These are phyloP conservation scores for Eucalyptus marginata DNA, from an alignment of 345 rosid species.

Conservation along the genomic window DNA sequence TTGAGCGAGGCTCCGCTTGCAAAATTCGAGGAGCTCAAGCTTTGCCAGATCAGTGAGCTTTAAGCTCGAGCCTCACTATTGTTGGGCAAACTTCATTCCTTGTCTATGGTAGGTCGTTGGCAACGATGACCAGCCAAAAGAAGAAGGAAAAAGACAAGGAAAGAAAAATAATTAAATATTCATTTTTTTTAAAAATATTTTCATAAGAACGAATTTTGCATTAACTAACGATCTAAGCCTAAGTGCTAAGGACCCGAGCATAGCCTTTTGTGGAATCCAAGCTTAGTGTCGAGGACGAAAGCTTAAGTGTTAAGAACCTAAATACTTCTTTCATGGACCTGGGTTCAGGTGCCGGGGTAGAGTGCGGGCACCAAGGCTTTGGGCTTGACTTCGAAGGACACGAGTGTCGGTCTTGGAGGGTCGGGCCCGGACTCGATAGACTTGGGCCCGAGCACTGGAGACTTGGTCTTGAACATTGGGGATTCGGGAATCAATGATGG, in stretches of 20 bases:
- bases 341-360: accelerated
- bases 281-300: neutral
- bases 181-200: too few species aligned
- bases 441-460: accelerated
- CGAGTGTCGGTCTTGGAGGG: neutral
- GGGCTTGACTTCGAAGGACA: neutral
- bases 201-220: neutral
- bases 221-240: neutral
- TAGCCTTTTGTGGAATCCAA: neutral
- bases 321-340: too few species aligned
- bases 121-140: accelerated
- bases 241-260: accelerated
- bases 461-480: neutral
- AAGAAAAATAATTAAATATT: too few species aligned
- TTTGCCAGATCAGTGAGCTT: neutral
- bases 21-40: neutral
- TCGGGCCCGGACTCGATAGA: accelerated
- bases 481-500: neutral
- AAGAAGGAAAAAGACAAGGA: neutral
- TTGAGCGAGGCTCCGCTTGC: neutral
- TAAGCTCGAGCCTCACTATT: neutral
- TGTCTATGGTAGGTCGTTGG: neutral
- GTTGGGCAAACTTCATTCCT: neutral
- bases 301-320: neutral
- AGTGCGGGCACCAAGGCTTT: neutral